Percentiles rank a stretch among this genome's conserved stretches.
Evolutionary conservation across 306 rosid genomes (phyloP).

Genomic region (Ormosia emarginata): DNA sequence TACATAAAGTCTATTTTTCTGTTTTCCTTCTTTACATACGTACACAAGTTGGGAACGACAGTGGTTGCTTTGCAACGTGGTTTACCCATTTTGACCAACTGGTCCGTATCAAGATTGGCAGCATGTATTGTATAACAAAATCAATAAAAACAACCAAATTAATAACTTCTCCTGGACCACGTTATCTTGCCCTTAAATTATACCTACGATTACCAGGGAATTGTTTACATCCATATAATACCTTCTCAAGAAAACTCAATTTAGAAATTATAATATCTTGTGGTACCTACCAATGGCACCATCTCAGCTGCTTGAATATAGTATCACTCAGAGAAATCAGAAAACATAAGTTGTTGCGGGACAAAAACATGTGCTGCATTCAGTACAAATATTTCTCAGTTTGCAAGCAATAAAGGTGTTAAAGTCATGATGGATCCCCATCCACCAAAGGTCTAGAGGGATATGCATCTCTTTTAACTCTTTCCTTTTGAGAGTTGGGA

Average conservation of each 20-base stretch:
- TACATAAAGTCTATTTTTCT: constrained; percentile 1
- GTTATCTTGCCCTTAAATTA: constrained; percentile 18
- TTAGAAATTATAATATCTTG: neutral
- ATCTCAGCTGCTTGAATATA: constrained; percentile 1
- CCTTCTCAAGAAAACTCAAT: neutral
- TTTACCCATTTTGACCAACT: constrained; percentile 20
- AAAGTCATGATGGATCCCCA: neutral
- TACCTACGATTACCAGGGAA: neutral
- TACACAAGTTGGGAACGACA: neutral
- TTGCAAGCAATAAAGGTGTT: constrained; percentile 18
- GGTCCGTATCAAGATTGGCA: constrained; percentile 26
- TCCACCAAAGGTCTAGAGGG: constrained; percentile 25
- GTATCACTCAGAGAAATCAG: neutral
- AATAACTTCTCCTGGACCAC: constrained; percentile 41
- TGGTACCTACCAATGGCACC: neutral
- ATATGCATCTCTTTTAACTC: constrained; percentile 23
- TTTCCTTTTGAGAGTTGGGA: constrained; percentile 26
- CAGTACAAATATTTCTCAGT: neutral
- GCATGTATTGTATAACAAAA: constrained; percentile 1
- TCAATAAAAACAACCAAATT: neutral
- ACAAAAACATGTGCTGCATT: constrained; percentile 7
- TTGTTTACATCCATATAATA: constrained; percentile 2
- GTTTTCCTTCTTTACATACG: neutral
- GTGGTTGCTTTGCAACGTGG: constrained; percentile 24
- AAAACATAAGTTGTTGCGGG: neutral